Evolutionary conservation across 768 basidiomycete species (phyloP).

Genomic region (Boletus pseudo-olivaceus): DNA sequence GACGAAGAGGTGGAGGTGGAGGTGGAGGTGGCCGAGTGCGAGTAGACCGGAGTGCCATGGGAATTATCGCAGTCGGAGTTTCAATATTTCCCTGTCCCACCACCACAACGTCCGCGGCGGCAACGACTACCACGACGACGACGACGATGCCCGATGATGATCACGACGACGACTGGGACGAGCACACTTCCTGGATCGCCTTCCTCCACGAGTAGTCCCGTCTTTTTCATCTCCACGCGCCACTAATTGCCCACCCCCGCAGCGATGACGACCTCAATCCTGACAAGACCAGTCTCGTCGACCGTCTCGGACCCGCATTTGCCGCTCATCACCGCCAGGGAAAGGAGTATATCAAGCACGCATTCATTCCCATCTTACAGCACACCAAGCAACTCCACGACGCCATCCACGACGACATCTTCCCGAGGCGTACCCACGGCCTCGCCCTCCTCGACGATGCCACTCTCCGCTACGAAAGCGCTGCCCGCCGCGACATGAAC

Average conservation of each 20-base stretch:
- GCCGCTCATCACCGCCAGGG: conserved; percentile 28
- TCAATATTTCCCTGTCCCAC: conserved; percentile 10
- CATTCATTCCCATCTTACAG: conserved; percentile 34
- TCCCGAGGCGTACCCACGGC: conserved; percentile 35
- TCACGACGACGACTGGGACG: conserved; percentile 21
- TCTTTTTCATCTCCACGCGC: neutral
- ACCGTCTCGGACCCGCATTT: conserved; percentile 42
- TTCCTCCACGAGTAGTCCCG: conserved; percentile 26
- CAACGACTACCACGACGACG: neutral
- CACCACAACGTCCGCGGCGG: neutral
- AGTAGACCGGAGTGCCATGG: conserved; percentile 1
- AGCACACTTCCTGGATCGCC: conserved; percentile 26
- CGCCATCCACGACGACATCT: conserved; percentile 31
- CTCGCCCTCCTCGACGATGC: conserved; percentile 53
- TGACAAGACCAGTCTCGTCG: conserved; percentile 44
- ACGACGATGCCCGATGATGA: conserved; percentile 6
- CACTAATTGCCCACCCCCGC: conserved; percentile 9
- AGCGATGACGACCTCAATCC: conserved; percentile 38
- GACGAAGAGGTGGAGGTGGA: conserved; percentile 8
- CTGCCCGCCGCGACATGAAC: conserved; percentile 42
- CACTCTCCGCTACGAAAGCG: conserved; percentile 49
- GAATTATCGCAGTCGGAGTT: conserved; percentile 19
- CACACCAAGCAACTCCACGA: conserved; percentile 37
- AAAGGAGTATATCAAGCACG: conserved; percentile 31
- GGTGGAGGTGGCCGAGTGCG: conserved; percentile 13